Percentiles rank a stretch among this genome's conserved stretches.
Evolutionary conservation across 164 flowering plant genomes (phyloP).

Genomic region (Tetrastigma voinierianum): DNA sequence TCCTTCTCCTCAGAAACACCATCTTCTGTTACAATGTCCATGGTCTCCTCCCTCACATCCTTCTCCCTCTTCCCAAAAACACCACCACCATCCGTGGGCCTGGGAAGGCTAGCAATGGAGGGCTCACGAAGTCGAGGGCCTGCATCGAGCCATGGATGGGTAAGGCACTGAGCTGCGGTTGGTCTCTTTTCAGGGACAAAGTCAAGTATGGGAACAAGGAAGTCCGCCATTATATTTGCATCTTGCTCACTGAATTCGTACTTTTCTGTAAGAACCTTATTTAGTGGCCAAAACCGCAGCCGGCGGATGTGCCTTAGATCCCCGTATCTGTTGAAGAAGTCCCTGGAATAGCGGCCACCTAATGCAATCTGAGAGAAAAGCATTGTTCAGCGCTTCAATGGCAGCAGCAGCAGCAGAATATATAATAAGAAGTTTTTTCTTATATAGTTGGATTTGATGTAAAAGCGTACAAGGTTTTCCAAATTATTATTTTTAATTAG

Average conservation of each 20-base stretch:
- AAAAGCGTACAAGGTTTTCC: neutral
- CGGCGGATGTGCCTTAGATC: conserved; percentile 81
- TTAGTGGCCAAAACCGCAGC: conserved; percentile 80
- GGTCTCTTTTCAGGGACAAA: conserved; percentile 92
- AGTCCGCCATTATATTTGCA: conserved; percentile 77
- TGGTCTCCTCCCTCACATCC: conserved; percentile 75
- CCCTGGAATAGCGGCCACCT: conserved; percentile 85
- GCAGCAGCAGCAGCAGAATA: too few relatives aligned
- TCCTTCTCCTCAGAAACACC: conserved; percentile 29
- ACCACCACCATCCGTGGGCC: conserved; percentile 20
- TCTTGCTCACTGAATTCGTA: conserved; percentile 78
- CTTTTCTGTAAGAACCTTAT: conserved; percentile 78
- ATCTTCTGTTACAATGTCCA: conserved; percentile 71
- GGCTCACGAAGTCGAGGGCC: conserved; percentile 49
- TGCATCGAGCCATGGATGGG: conserved; percentile 66
- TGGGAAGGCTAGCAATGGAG: conserved; percentile 17
- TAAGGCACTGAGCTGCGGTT: conserved; percentile 72
- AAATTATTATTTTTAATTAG: neutral
- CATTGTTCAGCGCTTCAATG: neutral
- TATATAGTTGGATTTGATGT: neutral
- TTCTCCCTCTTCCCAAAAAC: conserved; percentile 35
- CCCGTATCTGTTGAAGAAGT: conserved; percentile 78
- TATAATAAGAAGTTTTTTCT: neutral
- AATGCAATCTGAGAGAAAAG: conserved; percentile 62
- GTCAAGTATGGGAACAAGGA: conserved; percentile 75